These are phyloP conservation scores for Iberis pinnata DNA, from an alignment of 345 rosid genomes.

Conservation along the genomic window DNA sequence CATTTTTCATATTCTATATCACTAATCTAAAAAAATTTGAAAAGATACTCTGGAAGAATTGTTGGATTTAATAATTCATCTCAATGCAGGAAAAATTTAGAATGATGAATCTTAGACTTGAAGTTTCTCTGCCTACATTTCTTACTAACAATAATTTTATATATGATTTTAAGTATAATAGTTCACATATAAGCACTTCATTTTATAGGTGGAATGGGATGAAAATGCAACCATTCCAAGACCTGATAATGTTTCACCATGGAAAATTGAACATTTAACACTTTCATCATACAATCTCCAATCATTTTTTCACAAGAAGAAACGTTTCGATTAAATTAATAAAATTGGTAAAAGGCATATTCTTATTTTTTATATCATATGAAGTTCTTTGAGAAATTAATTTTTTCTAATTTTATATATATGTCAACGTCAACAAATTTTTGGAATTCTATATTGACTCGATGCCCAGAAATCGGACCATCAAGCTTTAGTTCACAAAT, in stretches of 20 bases:
- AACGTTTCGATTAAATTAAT: not conserved
- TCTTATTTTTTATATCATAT: not conserved
- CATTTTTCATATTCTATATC: not conserved
- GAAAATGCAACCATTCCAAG: constrained; percentile 46
- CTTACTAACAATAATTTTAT: not conserved
- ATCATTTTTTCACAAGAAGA: not conserved
- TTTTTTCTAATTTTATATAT: not conserved
- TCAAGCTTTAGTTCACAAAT: not conserved
- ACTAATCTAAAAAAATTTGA: not conserved
- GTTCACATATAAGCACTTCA: not conserved
- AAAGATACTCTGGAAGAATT: not conserved
- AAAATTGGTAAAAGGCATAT: not conserved
- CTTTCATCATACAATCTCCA: constrained; percentile 1
- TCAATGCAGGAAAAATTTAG: not conserved
- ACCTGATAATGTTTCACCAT: constrained; percentile 30
- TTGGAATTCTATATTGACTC: not conserved
- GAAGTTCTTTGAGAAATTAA: not conserved
- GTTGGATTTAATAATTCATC: not conserved
- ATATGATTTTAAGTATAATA: not conserved
- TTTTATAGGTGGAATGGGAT: constrained; percentile 53
- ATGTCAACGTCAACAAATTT: not conserved
- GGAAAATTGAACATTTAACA: constrained; percentile 35
- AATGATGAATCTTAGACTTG: not conserved
- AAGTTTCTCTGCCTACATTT: not conserved
- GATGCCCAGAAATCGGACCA: not conserved